Conservation (phyloP, 176 grass and related monocot species). For the Oryza officinalis region DNA sequence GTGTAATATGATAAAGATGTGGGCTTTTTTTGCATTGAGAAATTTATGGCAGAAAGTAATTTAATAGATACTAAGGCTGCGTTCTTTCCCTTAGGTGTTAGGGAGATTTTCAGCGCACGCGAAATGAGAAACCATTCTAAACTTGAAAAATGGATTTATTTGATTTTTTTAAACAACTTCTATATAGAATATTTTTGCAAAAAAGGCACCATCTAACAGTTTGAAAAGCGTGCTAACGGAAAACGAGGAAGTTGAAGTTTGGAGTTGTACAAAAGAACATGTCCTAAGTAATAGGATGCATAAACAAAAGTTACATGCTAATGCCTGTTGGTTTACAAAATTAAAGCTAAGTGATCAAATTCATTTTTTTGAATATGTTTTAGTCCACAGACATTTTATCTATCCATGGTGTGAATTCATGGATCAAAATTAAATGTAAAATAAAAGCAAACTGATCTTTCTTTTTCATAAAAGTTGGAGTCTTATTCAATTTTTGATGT, state of each 20-base stretch:
- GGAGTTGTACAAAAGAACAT: too few species aligned
- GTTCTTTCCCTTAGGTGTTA: too few species aligned
- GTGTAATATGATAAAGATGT: background rate
- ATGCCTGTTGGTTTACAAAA: background rate
- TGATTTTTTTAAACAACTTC: too few species aligned
- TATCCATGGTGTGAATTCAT: background rate
- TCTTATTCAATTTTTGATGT: background rate
- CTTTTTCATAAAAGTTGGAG: background rate
- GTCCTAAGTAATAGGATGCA: background rate
- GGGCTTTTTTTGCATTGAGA: background rate
- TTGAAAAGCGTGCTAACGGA: too few species aligned
- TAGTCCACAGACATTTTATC: background rate
- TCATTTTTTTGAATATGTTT: conserved; percentile 3
- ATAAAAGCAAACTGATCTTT: conserved; percentile 10
- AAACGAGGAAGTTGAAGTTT: too few species aligned
- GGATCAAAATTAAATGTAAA: background rate
- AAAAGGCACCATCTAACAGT: too few species aligned
- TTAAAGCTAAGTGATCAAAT: conserved; percentile 1
- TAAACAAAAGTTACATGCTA: background rate
- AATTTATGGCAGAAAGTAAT: background rate
- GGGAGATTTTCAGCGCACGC: too few species aligned
- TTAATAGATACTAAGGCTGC: background rate
- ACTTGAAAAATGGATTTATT: too few species aligned
- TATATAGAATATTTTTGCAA: too few species aligned
- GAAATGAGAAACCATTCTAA: too few species aligned